Evolutionary conservation across 2,329 filamentous ascomycete genomes (phyloP).

Genomic region (Calycina herbarum): DNA sequence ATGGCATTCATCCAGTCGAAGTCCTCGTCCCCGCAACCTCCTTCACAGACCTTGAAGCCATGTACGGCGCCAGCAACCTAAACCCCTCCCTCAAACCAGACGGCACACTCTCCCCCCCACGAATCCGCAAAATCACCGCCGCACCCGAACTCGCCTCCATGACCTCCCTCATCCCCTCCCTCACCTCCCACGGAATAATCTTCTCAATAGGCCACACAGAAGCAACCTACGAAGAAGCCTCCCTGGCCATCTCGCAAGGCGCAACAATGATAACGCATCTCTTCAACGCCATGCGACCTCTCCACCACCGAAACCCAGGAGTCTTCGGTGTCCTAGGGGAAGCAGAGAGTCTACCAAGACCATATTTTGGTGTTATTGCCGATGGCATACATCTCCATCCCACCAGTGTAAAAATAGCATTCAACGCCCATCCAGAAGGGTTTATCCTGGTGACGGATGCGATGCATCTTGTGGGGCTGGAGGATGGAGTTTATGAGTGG

Average conservation of each 20-base stretch:
- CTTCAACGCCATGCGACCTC: slow-evolving; percentile 90
- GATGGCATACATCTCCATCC: slow-evolving; percentile 91
- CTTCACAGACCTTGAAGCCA: slow-evolving; percentile 65
- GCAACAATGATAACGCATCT: slow-evolving; percentile 90
- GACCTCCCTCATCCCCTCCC: slow-evolving; percentile 64
- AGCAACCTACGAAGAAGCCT: slow-evolving; percentile 80
- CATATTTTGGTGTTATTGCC: slow-evolving; percentile 85
- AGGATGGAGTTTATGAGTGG: slow-evolving; percentile 84
- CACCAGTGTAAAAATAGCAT: slow-evolving; percentile 85
- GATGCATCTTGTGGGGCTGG: slow-evolving; percentile 82
- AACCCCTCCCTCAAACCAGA: slow-evolving; percentile 39
- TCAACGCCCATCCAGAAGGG: slow-evolving; percentile 79
- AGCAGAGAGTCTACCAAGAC: slow-evolving; percentile 53
- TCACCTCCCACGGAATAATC: slow-evolving; percentile 66
- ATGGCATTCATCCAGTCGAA: slow-evolving; percentile 78
- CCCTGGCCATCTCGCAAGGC: slow-evolving; percentile 68
- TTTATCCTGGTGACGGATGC: slow-evolving; percentile 91
- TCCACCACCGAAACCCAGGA: slow-evolving; percentile 88
- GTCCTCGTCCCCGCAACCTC: slow-evolving; percentile 64
- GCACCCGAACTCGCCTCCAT: slow-evolving; percentile 79
- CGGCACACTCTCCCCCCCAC: slow-evolving; percentile 34
- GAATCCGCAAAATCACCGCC: slow-evolving; percentile 78
- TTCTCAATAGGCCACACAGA: slow-evolving; percentile 86
- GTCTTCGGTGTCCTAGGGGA: slow-evolving; percentile 83
- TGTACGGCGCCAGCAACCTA: slow-evolving; percentile 74